Evolutionary conservation across 495 filamentous ascomycete genomes (phyloP).

Genomic region (Trichoderma virens): DNA sequence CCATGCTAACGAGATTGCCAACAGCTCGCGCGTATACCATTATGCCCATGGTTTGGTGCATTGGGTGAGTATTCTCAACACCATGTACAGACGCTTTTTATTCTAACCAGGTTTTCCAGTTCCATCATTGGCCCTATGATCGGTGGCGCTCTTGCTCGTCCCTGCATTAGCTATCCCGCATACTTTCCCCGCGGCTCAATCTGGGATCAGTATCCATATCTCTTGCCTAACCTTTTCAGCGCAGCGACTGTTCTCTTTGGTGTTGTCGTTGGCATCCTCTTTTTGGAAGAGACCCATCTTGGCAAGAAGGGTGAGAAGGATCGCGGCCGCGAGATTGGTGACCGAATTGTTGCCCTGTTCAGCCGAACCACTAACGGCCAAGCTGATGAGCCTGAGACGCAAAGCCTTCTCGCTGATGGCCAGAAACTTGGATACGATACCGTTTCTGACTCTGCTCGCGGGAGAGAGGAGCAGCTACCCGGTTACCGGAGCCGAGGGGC

Average conservation of each 20-base stretch:
- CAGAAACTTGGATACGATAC: neutral
- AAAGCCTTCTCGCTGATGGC: slow-evolving; percentile 41
- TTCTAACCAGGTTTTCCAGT: slow-evolving; percentile 23
- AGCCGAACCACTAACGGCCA: slow-evolving; percentile 22
- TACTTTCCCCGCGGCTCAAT: slow-evolving; percentile 66
- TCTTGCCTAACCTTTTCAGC: slow-evolving; percentile 91
- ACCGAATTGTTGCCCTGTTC: slow-evolving; percentile 55
- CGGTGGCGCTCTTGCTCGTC: slow-evolving; percentile 82
- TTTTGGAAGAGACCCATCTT: slow-evolving; percentile 90
- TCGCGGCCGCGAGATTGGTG: slow-evolving; percentile 65
- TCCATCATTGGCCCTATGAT: slow-evolving; percentile 83
- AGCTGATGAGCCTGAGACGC: slow-evolving; percentile 37
- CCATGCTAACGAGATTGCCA: slow-evolving; percentile 19
- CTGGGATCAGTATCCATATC: slow-evolving; percentile 80
- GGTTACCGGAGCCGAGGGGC: slow-evolving; percentile 59
- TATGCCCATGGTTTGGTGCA: slow-evolving; percentile 96
- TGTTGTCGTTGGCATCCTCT: slow-evolving; percentile 75
- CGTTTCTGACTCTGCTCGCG: neutral
- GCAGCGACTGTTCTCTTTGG: slow-evolving; percentile 68
- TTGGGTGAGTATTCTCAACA: slow-evolving; percentile 53
- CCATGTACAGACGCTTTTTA: neutral
- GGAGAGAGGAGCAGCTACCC: slow-evolving; percentile 48
- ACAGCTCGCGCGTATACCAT: slow-evolving; percentile 84
- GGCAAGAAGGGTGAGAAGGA: slow-evolving; percentile 73
- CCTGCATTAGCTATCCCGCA: slow-evolving; percentile 71